Evolutionary conservation across 164 flowering plant species (phyloP).

Genomic region (Chimonanthus salicifolius): DNA sequence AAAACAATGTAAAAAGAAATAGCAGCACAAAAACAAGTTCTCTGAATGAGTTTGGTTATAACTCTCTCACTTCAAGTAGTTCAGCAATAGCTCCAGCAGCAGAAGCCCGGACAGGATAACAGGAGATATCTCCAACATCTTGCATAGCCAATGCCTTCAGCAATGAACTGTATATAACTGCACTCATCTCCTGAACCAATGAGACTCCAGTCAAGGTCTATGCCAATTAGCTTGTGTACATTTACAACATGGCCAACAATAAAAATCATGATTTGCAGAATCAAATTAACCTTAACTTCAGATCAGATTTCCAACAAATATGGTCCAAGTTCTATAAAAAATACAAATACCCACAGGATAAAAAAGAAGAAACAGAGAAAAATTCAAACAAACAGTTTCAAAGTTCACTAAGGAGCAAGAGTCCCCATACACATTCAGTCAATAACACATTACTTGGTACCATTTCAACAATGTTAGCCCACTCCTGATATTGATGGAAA

Average conservation of each 20-base stretch:
- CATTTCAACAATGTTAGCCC: too few species aligned
- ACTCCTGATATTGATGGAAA: too few species aligned
- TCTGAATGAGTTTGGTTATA: background rate
- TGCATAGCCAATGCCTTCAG: conserved; percentile 56
- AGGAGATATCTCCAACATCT: conserved; percentile 41
- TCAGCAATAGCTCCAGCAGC: conserved; percentile 72
- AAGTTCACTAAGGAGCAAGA: too few species aligned
- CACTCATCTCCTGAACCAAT: conserved; percentile 54
- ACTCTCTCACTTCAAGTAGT: conserved; percentile 55
- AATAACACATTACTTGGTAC: too few species aligned
- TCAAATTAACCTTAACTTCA: background rate
- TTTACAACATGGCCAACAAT: background rate
- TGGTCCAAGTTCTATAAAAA: background rate
- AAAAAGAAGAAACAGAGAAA: background rate
- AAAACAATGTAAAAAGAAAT: conserved; percentile 2
- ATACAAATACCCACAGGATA: background rate
- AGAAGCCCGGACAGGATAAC: conserved; percentile 69
- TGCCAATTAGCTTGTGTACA: background rate
- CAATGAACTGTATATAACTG: conserved; percentile 54
- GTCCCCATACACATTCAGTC: too few species aligned
- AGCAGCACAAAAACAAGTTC: background rate
- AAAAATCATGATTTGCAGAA: background rate
- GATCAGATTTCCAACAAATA: background rate
- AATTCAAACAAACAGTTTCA: background rate
- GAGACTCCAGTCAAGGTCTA: background rate